Evolutionary conservation across 2,329 filamentous ascomycete species (phyloP).

Genomic region (Clonostachys rhizophaga): DNA sequence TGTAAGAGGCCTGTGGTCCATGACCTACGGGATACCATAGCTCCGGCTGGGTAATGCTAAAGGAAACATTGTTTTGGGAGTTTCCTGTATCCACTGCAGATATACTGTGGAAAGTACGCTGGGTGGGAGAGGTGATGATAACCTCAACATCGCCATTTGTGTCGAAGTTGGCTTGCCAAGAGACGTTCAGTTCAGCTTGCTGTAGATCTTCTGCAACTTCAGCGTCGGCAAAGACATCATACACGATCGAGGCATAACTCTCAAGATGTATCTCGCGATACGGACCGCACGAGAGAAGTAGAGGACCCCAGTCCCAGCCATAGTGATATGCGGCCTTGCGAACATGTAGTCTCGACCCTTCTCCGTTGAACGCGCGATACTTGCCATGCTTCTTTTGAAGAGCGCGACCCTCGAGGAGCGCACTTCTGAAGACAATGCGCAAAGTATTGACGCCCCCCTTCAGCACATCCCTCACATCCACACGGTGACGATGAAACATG

Average conservation of each 20-base stretch:
- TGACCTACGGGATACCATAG: conserved; percentile 70
- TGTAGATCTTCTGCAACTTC: conserved; percentile 34
- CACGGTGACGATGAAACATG: conserved; percentile 47
- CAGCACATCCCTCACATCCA: conserved; percentile 33
- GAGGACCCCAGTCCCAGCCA: conserved; percentile 66
- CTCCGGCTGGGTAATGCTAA: conserved; percentile 45
- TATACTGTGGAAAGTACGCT: neutral
- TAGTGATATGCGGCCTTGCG: conserved; percentile 62
- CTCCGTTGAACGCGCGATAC: conserved; percentile 46
- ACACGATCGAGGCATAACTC: conserved; percentile 50
- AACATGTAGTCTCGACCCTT: conserved; percentile 14
- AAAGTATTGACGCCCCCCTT: conserved; percentile 33
- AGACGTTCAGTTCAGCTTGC: conserved; percentile 37
- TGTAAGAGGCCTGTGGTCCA: conserved; percentile 63
- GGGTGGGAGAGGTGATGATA: neutral
- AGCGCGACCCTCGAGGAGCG: conserved; percentile 43
- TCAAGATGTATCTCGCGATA: conserved; percentile 64
- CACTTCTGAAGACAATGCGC: conserved; percentile 46
- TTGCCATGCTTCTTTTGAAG: conserved; percentile 43
- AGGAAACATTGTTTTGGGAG: conserved; percentile 2
- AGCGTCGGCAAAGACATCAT: conserved; percentile 44
- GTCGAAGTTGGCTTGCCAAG: conserved; percentile 42
- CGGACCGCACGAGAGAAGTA: conserved; percentile 52
- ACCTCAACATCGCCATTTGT: neutral
- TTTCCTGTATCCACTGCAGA: neutral